A percentile compares a stretch with the other conserved stretches of the same genome.
phyloP scores from a whole-genome alignment of 2,329 filamentous ascomycete genomes.

The Hawksworthiomyces lignivorus region DNA sequence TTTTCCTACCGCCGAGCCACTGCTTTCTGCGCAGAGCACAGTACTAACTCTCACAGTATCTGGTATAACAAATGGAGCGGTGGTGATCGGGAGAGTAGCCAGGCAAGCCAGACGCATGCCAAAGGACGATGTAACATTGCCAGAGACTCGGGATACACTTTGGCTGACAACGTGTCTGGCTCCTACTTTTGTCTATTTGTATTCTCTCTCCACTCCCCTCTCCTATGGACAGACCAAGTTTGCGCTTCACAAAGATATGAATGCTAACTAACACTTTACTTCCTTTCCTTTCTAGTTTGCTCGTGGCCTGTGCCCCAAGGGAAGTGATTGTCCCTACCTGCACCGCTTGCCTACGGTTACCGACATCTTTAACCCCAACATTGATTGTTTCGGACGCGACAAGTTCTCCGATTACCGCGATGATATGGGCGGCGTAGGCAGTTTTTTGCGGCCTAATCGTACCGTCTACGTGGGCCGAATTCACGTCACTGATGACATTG shows the following conservation, averaged over 20 bases:
- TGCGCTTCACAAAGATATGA: too few relatives aligned
- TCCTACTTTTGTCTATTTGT: constrained; percentile 88
- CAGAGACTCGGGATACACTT: constrained; percentile 70
- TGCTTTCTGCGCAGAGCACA: too few relatives aligned
- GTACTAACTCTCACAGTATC: constrained; percentile 70
- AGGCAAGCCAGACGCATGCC: constrained; percentile 73
- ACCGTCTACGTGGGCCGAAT: constrained; percentile 92
- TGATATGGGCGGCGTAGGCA: constrained; percentile 95
- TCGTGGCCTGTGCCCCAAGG: constrained; percentile 66
- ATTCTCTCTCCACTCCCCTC: constrained; percentile 35
- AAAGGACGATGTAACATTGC: constrained; percentile 81
- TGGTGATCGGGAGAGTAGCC: constrained; percentile 88
- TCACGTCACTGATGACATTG: constrained; percentile 92
- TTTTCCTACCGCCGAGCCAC: background rate
- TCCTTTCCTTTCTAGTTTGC: constrained; percentile 39
- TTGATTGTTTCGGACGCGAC: constrained; percentile 91
- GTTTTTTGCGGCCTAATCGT: constrained; percentile 86
- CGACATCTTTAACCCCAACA: constrained; percentile 86
- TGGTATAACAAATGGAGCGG: constrained; percentile 99
- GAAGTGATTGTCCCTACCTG: constrained; percentile 88
- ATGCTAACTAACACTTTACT: too few relatives aligned
- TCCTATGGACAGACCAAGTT: too few relatives aligned
- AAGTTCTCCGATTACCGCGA: constrained; percentile 90
- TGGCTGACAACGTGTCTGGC: constrained; percentile 67
- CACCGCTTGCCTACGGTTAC: constrained; percentile 81